Conservation (phyloP, 176 grass and related monocot genomes). For the Poa annua region DNA sequence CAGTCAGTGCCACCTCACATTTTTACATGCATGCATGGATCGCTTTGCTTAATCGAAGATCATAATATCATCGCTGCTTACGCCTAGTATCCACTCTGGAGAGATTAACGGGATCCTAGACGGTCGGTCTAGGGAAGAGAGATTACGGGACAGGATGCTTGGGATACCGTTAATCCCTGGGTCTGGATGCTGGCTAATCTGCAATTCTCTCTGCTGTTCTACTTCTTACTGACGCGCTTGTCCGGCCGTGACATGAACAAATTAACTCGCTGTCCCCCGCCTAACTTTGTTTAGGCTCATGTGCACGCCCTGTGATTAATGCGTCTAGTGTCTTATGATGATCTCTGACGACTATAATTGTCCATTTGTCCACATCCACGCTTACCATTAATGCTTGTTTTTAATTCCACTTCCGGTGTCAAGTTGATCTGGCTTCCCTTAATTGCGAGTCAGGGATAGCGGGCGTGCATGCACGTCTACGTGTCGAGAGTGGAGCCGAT, state of each 20-base stretch:
- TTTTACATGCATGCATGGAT: too few relatives aligned
- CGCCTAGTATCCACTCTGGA: too few relatives aligned
- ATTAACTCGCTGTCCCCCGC: slow-evolving; percentile 18
- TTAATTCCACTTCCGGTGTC: background rate
- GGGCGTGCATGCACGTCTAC: slow-evolving; percentile 33
- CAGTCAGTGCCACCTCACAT: too few relatives aligned
- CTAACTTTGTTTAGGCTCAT: background rate
- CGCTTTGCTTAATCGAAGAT: too few relatives aligned
- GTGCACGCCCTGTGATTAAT: slow-evolving; percentile 45
- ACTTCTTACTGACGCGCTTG: background rate
- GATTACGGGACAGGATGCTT: background rate
- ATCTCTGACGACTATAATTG: background rate
- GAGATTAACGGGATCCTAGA: background rate
- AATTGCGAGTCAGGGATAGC: slow-evolving; percentile 23
- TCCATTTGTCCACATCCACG: background rate
- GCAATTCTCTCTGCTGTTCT: slow-evolving; percentile 46
- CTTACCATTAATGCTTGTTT: background rate
- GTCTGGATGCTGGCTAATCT: slow-evolving; percentile 20
- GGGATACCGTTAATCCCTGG: slow-evolving; percentile 48
- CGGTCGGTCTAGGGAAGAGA: background rate
- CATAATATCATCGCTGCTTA: too few relatives aligned
- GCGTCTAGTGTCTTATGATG: background rate
- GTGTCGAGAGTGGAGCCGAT: background rate
- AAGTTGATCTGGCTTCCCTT: slow-evolving; percentile 17
- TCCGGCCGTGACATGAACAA: background rate